Conservation (phyloP, 2,329 filamentous ascomycete species). For the Zelopaecilomyces penicillatus region DNA sequence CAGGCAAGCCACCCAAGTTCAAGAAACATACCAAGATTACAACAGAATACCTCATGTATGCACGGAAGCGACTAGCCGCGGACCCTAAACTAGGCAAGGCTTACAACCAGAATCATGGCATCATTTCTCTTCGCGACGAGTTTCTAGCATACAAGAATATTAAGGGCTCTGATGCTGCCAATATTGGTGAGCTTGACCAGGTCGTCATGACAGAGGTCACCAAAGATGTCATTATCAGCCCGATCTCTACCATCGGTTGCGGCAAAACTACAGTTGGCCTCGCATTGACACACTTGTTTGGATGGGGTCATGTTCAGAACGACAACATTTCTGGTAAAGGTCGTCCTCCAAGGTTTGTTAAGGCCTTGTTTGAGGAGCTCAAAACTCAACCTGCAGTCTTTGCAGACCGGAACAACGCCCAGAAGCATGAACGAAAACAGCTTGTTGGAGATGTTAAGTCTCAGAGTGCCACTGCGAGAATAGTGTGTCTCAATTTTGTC, state of each 20-base stretch:
- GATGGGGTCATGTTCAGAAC: constrained; percentile 91
- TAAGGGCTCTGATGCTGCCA: constrained; percentile 82
- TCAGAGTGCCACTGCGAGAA: constrained; percentile 53
- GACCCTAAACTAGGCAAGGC: constrained; percentile 59
- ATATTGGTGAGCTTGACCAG: constrained; percentile 49
- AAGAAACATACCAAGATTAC: constrained; percentile 88
- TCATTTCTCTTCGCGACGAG: constrained; percentile 81
- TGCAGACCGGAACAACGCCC: constrained; percentile 91
- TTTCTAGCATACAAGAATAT: constrained; percentile 78
- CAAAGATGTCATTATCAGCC: constrained; percentile 70
- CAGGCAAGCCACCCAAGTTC: constrained; percentile 62
- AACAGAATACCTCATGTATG: constrained; percentile 80
- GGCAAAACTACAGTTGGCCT: constrained; percentile 91
- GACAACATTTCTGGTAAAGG: constrained; percentile 82
- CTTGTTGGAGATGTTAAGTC: constrained; percentile 69
- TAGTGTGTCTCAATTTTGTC: constrained; percentile 83
- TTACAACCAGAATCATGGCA: constrained; percentile 87
- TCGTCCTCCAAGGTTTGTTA: constrained; percentile 70
- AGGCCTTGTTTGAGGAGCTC: constrained; percentile 58
- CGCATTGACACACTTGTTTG: constrained; percentile 73
- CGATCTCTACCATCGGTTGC: constrained; percentile 88
- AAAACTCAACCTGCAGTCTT: constrained; percentile 63
- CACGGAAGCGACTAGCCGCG: constrained; percentile 60
- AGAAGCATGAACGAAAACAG: constrained; percentile 79
- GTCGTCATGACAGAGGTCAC: constrained; percentile 46